Conservation (phyloP, 2,329 filamentous ascomycete genomes). For the Cladosporium cucumerinum region DNA sequence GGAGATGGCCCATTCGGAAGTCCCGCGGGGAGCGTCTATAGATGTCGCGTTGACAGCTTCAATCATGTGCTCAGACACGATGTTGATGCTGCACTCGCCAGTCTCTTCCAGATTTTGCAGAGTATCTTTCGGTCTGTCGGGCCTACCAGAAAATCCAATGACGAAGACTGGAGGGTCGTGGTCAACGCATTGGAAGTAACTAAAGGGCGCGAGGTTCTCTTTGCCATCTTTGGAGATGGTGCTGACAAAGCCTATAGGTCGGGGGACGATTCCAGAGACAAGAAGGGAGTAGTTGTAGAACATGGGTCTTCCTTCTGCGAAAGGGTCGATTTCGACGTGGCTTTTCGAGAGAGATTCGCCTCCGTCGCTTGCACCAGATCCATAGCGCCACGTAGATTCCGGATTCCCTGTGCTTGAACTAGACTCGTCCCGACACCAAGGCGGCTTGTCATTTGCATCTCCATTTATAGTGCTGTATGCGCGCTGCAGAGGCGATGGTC, state of each 20-base stretch:
- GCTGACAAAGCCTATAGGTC: slow-evolving; percentile 70
- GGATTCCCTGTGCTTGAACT: background rate
- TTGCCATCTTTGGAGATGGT: slow-evolving; percentile 60
- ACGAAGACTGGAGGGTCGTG: slow-evolving; percentile 85
- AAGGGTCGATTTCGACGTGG: slow-evolving; percentile 78
- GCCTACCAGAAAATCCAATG: slow-evolving; percentile 57
- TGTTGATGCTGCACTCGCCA: slow-evolving; percentile 74
- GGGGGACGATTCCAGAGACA: slow-evolving; percentile 77
- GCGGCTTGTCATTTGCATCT: background rate
- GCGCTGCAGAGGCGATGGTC: background rate
- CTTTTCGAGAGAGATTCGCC: slow-evolving; percentile 50
- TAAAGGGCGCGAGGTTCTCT: slow-evolving; percentile 84
- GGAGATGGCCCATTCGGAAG: slow-evolving; percentile 74
- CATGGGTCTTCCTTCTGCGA: slow-evolving; percentile 64
- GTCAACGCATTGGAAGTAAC: slow-evolving; percentile 77
- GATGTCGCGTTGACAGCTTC: slow-evolving; percentile 80
- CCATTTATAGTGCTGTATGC: background rate
- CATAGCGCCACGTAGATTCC: slow-evolving; percentile 62
- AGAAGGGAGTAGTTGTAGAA: slow-evolving; percentile 86
- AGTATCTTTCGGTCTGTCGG: slow-evolving; percentile 69
- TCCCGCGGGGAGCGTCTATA: slow-evolving; percentile 73
- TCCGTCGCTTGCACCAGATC: slow-evolving; percentile 61
- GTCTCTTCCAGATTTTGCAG: slow-evolving; percentile 69
- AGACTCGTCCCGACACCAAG: background rate
- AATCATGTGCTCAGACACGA: slow-evolving; percentile 77